Percentiles rank a stretch among this genome's conserved stretches.
Conservation (phyloP, 192 early-diverging fungal genomes). For the Backusella sp. region DNA sequence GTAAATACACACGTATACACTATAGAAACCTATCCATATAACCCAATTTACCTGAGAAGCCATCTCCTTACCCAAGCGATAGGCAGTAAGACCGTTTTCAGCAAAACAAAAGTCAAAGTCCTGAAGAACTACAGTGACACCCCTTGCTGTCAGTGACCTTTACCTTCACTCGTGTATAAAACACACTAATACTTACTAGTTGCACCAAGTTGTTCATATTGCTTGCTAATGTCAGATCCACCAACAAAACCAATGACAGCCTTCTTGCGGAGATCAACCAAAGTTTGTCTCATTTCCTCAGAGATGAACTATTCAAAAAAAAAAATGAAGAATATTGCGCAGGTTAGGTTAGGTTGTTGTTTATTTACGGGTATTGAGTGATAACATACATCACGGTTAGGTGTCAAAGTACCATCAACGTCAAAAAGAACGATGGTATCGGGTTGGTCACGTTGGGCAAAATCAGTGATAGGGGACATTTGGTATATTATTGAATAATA, state of each 20-base stretch:
- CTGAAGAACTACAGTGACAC: constrained; percentile 56
- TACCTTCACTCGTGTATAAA: not conserved
- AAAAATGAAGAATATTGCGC: not conserved
- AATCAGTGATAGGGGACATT: constrained; percentile 27
- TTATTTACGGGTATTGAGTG: not conserved
- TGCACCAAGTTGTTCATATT: constrained; percentile 91
- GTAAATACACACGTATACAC: not conserved
- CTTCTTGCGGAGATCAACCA: constrained; percentile 82
- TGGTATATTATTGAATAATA: not conserved
- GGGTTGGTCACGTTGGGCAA: constrained; percentile 64
- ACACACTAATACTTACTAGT: constrained; percentile 51
- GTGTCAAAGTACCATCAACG: constrained; percentile 97
- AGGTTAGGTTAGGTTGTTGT: not conserved
- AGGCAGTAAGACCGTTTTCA: constrained; percentile 97
- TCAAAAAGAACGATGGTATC: constrained; percentile 91
- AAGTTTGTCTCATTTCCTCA: constrained; percentile 71
- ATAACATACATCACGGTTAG: constrained; percentile 80
- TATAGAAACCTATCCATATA: not conserved
- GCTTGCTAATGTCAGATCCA: constrained; percentile 91
- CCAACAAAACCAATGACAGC: constrained; percentile 96
- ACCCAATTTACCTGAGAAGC: constrained; percentile 56
- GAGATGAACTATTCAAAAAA: constrained; percentile 62
- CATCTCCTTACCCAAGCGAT: constrained; percentile 68
- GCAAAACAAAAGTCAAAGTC: constrained; percentile 96
- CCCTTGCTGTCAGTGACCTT: not conserved